Evolutionary conservation across 2,329 filamentous ascomycete genomes (phyloP).

Genomic region (Ophiostoma perfectum): DNA sequence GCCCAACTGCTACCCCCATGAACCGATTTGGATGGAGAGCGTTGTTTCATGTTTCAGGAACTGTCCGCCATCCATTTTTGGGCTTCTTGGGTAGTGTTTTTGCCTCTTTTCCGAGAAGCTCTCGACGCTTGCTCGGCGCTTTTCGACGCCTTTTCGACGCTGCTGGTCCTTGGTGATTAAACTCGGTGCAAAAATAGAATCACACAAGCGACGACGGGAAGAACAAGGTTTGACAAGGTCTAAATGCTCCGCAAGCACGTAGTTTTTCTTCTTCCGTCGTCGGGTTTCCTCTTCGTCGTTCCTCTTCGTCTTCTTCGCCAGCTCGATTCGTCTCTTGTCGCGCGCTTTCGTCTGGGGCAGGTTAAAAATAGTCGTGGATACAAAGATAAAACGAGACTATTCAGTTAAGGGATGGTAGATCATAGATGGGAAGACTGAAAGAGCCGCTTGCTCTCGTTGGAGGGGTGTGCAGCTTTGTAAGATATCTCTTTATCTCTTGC

Average conservation of each 20-base stretch:
- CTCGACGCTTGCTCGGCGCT: not conserved
- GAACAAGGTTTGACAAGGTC: not conserved
- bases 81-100: not conserved
- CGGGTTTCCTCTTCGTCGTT: not conserved
- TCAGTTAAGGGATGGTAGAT: not conserved
- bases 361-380: conserved; percentile 13
- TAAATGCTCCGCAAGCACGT: conserved; percentile 12
- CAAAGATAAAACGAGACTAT: conserved; percentile 8
- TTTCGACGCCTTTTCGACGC: not conserved
- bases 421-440: not conserved
- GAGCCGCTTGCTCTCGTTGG: not conserved
- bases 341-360: not conserved
- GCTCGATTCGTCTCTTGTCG: not conserved
- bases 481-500: not conserved
- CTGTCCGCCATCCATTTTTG: conserved; percentile 11
- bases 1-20: not conserved
- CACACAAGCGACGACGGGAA: conserved; percentile 4
- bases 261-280: not conserved
- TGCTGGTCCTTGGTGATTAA: conserved; percentile 22
- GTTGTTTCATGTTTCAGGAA: conserved; percentile 23
- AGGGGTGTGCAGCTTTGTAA: not conserved
- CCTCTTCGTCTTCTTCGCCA: not conserved
- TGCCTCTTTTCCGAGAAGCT: not conserved
- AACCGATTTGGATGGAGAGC: conserved; percentile 7
- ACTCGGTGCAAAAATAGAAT: conserved; percentile 23